Percentiles rank a stretch among this genome's conserved stretches.
phyloP scores from a whole-genome alignment of 1,284 basidiomycete species.

The Phellopilus nigrolimitatus region DNA sequence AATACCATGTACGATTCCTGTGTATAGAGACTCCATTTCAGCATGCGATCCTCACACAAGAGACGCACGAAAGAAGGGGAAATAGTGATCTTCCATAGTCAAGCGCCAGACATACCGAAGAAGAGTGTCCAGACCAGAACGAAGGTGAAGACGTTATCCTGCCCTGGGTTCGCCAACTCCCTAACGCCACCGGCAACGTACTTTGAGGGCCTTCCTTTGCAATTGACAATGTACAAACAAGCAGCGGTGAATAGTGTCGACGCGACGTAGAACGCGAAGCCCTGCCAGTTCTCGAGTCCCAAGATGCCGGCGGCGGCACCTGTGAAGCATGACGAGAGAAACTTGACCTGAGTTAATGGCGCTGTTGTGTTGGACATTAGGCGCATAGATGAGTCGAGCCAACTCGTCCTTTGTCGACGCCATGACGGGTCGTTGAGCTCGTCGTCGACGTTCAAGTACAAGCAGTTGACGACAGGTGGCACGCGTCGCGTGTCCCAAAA shows the following conservation, averaged over 20 bases:
- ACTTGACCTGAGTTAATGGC: conserved; percentile 62
- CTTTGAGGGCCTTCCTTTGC: conserved; percentile 52
- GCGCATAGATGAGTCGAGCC: conserved; percentile 58
- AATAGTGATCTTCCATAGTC: conserved; percentile 11
- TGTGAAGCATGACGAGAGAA: conserved; percentile 76
- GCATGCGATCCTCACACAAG: conserved; percentile 32
- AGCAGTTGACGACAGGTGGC: not conserved
- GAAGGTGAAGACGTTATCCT: conserved; percentile 84
- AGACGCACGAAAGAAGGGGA: conserved; percentile 22
- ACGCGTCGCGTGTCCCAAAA: not conserved
- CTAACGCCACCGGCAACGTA: conserved; percentile 57
- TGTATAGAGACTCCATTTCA: conserved; percentile 13
- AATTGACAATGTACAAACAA: conserved; percentile 65
- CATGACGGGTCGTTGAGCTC: conserved; percentile 14
- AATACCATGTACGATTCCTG: conserved; percentile 43
- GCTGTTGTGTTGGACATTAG: conserved; percentile 69
- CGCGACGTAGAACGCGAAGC: conserved; percentile 72
- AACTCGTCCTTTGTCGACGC: conserved; percentile 41
- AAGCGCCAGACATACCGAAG: conserved; percentile 56
- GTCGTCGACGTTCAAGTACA: not conserved
- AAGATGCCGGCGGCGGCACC: conserved; percentile 83
- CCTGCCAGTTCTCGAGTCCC: conserved; percentile 77
- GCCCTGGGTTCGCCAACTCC: conserved; percentile 73
- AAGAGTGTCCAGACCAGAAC: conserved; percentile 86
- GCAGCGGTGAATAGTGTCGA: conserved; percentile 64